A percentile compares a stretch with the other conserved stretches of the same genome.
Conservation (phyloP, 306 rosid species). For the Cucumis melo region DNA sequence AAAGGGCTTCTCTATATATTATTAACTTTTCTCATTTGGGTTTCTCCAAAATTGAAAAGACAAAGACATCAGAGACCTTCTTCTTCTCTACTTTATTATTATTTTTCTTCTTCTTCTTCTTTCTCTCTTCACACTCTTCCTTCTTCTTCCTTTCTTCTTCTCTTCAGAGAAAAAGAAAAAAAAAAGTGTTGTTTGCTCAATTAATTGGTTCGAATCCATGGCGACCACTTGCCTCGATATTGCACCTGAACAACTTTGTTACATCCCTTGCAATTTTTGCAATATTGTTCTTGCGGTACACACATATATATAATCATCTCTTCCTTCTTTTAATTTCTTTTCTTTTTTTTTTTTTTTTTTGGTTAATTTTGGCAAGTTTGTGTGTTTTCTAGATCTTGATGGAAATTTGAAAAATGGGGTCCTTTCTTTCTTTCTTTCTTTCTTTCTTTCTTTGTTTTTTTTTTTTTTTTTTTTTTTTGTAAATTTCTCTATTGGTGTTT, state of each 20-base stretch:
- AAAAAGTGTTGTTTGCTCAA: neutral
- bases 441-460: too few species aligned
- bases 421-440: too few species aligned
- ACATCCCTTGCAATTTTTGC: slow-evolving; percentile 99
- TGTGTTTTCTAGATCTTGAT: neutral
- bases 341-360: neutral
- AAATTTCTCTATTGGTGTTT: neutral
- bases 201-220: too few species aligned
- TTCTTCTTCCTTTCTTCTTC: neutral
- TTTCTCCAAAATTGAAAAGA: neutral
- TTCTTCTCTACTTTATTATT: neutral
- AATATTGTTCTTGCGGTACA: slow-evolving; percentile 93
- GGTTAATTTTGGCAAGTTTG: neutral
- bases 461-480: neutral
- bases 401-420: neutral
- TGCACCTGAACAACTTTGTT: slow-evolving; percentile 89
- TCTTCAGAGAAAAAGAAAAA: neutral
- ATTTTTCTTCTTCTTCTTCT: neutral
- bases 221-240: slow-evolving; percentile 36
- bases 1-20: neutral
- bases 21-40: neutral
- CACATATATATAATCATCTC: neutral
- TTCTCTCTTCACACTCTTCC: neutral
- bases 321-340: neutral
- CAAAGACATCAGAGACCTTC: neutral